Percentiles rank a stretch among this genome's conserved stretches.
These are phyloP conservation scores for Fusarium concolor DNA, from an alignment of 2,329 filamentous ascomycete genomes.

Conservation along the genomic window DNA sequence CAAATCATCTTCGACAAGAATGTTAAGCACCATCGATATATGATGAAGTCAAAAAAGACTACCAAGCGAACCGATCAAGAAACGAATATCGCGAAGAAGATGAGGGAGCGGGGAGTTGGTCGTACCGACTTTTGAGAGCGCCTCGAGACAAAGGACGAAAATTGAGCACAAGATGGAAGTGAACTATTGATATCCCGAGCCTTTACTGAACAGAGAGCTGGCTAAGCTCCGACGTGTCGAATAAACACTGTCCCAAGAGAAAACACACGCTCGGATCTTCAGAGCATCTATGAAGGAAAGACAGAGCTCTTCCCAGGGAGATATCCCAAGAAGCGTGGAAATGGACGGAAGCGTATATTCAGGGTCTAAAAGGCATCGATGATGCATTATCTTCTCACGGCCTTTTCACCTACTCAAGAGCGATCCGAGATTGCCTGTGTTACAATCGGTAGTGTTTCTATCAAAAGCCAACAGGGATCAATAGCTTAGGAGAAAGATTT, in stretches of 20 bases:
- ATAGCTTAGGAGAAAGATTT: neutral
- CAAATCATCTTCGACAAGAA: neutral
- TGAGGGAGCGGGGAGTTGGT: neutral
- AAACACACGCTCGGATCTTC: rapidly evolving
- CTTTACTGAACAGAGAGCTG: neutral
- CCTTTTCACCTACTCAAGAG: neutral
- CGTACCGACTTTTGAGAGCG: neutral
- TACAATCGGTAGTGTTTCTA: neutral
- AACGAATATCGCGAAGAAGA: neutral
- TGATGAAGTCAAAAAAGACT: neutral
- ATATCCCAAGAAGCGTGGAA: no score
- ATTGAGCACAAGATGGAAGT: no score
- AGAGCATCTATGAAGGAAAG: neutral
- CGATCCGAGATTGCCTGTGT: neutral
- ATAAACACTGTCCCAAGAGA: neutral
- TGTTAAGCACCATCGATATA: no score
- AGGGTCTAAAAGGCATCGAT: neutral
- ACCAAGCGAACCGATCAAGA: neutral
- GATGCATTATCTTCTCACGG: neutral
- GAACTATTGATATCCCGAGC: neutral
- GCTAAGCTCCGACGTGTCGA: neutral
- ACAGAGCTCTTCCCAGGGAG: no score
- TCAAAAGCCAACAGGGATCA: neutral
- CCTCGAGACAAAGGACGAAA: no score
- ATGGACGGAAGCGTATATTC: neutral